Evolutionary conservation across 768 basidiomycete species (phyloP).

Genomic region (Macrolepiota fuliginosa): DNA sequence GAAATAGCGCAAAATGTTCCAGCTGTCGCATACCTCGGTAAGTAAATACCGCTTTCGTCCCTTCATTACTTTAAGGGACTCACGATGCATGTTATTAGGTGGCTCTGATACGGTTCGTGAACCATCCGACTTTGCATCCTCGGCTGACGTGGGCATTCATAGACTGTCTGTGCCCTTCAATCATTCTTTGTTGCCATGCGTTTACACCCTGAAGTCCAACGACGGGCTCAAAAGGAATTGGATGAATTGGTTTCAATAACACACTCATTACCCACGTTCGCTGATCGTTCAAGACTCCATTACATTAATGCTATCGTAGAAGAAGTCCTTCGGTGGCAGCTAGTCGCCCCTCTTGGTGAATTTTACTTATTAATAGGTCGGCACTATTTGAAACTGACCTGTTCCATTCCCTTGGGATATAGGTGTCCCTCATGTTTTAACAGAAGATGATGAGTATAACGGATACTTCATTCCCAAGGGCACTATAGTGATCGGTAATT

Average conservation of each 20-base stretch:
- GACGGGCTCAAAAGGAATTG: constrained; percentile 37
- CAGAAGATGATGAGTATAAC: constrained; percentile 35
- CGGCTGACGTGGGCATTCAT: not conserved
- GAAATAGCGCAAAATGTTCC: constrained; percentile 6
- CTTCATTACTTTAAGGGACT: not conserved
- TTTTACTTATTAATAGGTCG: no score
- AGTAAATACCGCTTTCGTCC: constrained; percentile 1
- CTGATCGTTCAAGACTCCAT: constrained; percentile 28
- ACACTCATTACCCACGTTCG: constrained; percentile 30
- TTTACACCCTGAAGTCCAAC: constrained; percentile 32
- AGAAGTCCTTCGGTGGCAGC: constrained; percentile 24
- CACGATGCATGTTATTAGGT: constrained; percentile 19
- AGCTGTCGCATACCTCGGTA: constrained; percentile 30
- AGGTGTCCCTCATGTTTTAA: constrained; percentile 29
- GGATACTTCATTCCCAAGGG: constrained; percentile 37
- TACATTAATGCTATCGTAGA: constrained; percentile 33
- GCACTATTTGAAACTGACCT: no score
- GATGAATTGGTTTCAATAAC: constrained; percentile 32
- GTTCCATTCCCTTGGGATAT: not conserved
- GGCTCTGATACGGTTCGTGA: constrained; percentile 35
- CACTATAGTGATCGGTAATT: constrained; percentile 36
- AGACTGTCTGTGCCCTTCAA: constrained; percentile 28
- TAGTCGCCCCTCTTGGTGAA: constrained; percentile 17
- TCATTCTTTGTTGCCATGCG: constrained; percentile 38
- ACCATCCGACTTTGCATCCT: not conserved